Evolutionary conservation across 805 yeast species (phyloP).

Genomic region (Candida sithepensis): DNA sequence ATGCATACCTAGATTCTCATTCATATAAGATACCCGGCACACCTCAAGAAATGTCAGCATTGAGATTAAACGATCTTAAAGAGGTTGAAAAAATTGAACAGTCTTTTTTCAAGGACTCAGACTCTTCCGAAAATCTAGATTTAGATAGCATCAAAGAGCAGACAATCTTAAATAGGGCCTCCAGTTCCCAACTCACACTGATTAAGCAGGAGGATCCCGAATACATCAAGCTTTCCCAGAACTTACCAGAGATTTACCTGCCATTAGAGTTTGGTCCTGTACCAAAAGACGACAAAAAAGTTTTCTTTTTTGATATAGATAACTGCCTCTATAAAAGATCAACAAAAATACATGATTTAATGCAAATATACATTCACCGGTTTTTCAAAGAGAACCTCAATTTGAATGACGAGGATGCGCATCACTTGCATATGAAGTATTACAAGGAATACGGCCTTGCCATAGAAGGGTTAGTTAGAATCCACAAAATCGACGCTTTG

Average conservation of each 20-base stretch:
- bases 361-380: conserved; percentile 81
- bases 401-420: conserved; percentile 71
- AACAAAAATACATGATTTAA: conserved; percentile 73
- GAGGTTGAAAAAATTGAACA: conserved; percentile 13
- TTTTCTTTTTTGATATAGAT: conserved; percentile 88
- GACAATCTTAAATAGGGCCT: conserved; percentile 15
- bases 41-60: conserved; percentile 17
- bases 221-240: conserved; percentile 8
- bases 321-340: conserved; percentile 82
- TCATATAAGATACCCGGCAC: too few species aligned
- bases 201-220: conserved; percentile 3
- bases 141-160: conserved; percentile 16
- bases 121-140: background rate
- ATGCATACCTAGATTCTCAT: background rate
- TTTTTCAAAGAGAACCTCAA: conserved; percentile 67
- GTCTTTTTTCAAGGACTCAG: conserved; percentile 1
- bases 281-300: conserved; percentile 25
- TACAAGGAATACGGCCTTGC: conserved; percentile 90
- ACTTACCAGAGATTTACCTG: conserved; percentile 27
- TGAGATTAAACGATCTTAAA: conserved; percentile 11
- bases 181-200: conserved; percentile 12
- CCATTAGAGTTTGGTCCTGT: conserved; percentile 28
- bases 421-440: conserved; percentile 63
- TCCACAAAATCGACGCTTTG: conserved; percentile 76
- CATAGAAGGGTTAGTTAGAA: conserved; percentile 76